Percentiles rank a stretch among this genome's conserved stretches.
Evolutionary conservation across 208 protist genomes (phyloP).

Genomic region (Trypanosoma cruzi): DNA sequence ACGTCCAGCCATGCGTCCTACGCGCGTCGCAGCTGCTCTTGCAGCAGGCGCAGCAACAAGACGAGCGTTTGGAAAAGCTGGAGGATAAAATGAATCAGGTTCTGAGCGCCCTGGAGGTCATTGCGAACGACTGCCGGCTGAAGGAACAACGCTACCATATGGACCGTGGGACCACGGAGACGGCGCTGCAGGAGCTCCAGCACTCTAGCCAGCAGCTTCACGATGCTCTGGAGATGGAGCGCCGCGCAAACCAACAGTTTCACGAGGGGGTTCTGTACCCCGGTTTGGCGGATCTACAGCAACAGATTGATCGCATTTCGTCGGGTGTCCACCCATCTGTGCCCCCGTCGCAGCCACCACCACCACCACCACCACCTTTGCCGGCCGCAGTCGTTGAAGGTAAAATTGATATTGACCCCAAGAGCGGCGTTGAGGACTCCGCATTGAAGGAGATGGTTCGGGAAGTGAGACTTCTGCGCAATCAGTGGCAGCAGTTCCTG

Average conservation of each 20-base stretch:
- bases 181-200: conserved; percentile 8
- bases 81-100: conserved; percentile 36
- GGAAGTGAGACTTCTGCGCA: conserved; percentile 54
- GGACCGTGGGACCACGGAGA: conserved; percentile 29
- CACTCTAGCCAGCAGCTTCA: conserved; percentile 13
- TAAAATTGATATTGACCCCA: background rate
- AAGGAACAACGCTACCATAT: conserved; percentile 77
- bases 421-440: background rate
- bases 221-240: background rate
- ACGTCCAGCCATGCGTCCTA: conserved; percentile 75
- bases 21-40: conserved; percentile 28
- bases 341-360: conserved; percentile 4
- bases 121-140: conserved; percentile 49
- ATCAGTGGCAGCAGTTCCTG: conserved; percentile 50
- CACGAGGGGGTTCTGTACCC: conserved; percentile 20
- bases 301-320: conserved; percentile 10
- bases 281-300: conserved; percentile 25
- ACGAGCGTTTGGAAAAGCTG: conserved; percentile 28
- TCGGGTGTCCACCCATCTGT: conserved; percentile 1
- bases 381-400: background rate
- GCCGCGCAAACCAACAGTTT: conserved; percentile 10
- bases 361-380: background rate
- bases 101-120: conserved; percentile 38
- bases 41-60: conserved; percentile 22
- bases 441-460: conserved; percentile 24